phyloP scores from a whole-genome alignment of 805 yeast species.

The Kregervanrija delftensis region DNA sequence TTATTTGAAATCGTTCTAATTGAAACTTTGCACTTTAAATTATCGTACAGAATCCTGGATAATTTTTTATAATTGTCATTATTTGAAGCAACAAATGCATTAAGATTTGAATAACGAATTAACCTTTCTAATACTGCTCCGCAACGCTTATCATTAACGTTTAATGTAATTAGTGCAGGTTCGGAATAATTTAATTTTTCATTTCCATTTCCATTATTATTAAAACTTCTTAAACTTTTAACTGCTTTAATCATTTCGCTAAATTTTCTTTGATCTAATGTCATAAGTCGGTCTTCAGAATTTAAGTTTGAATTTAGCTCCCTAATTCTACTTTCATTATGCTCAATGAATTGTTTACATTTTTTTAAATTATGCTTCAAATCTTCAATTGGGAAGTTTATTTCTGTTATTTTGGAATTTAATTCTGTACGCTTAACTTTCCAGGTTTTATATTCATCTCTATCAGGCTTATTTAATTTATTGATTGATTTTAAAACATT shows the following conservation, averaged over 20 bases:
- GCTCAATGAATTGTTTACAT: constrained; percentile 5
- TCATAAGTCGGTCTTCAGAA: constrained; percentile 45
- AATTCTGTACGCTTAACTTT: constrained; percentile 20
- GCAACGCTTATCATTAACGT: constrained; percentile 40
- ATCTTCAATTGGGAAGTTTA: constrained; percentile 1
- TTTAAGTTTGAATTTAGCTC: constrained; percentile 19
- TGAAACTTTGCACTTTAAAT: constrained; percentile 33
- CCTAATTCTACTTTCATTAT: constrained; percentile 14
- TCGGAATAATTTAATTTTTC: constrained; percentile 44
- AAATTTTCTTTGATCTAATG: constrained; percentile 32
- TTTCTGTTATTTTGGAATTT: constrained; percentile 15
- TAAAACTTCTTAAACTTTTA: constrained; percentile 31
- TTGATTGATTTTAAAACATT: constrained; percentile 9
- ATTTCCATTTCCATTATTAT: constrained; percentile 20
- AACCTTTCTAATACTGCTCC: constrained; percentile 54
- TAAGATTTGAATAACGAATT: constrained; percentile 44
- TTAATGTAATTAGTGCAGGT: constrained; percentile 67
- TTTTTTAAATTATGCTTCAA: too few species aligned
- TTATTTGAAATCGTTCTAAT: constrained; percentile 39
- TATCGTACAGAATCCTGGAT: constrained; percentile 36
- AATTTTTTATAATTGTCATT: constrained; percentile 42
- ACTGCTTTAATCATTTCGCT: constrained; percentile 31
- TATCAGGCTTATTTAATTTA: constrained; percentile 8
- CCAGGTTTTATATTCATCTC: constrained; percentile 18
- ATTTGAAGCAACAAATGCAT: constrained; percentile 58